A percentile compares a stretch with the other conserved stretches of the same genome.
Evolutionary conservation across 169 alveolate genomes (phyloP).

Genomic region (Pseudocohnilembus persalinus): DNA sequence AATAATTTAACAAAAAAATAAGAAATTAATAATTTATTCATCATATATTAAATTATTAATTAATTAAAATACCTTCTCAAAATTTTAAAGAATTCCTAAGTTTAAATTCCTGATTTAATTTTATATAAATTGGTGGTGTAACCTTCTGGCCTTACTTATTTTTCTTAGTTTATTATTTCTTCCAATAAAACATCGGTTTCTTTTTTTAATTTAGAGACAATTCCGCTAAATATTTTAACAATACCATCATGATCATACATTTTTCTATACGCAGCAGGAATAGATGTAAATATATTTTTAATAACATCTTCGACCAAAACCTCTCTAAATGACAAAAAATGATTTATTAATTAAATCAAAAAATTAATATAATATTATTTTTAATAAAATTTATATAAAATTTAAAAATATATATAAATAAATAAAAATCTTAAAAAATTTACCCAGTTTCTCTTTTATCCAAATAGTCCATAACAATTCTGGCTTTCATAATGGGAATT

Average conservation of each 20-base stretch:
- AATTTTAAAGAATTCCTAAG: not conserved
- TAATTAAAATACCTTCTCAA: not conserved
- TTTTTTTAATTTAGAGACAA: slow-evolving; percentile 5
- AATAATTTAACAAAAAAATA: not conserved
- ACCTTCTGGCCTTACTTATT: slow-evolving; percentile 8
- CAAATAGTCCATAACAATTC: slow-evolving; percentile 4
- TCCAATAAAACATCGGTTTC: slow-evolving; percentile 1
- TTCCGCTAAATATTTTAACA: slow-evolving; percentile 4
- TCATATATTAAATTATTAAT: not conserved
- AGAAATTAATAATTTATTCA: not conserved
- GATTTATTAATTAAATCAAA: too few relatives aligned
- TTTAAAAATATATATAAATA: too few relatives aligned
- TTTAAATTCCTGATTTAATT: slow-evolving; percentile 2
- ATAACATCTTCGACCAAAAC: slow-evolving; percentile 1
- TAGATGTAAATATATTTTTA: not conserved
- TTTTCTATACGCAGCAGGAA: slow-evolving; percentile 10
- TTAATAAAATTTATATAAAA: too few relatives aligned
- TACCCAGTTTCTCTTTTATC: slow-evolving; percentile 21
- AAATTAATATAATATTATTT: too few relatives aligned
- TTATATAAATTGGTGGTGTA: not conserved
- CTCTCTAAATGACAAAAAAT: not conserved
- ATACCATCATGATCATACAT: slow-evolving; percentile 15
- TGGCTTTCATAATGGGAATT: slow-evolving; percentile 5
- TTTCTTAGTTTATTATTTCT: slow-evolving; percentile 18
- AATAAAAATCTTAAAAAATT: too few relatives aligned